Evolutionary conservation across 768 basidiomycete genomes (phyloP).

Genomic region (Hemileccinum rubropunctum): DNA sequence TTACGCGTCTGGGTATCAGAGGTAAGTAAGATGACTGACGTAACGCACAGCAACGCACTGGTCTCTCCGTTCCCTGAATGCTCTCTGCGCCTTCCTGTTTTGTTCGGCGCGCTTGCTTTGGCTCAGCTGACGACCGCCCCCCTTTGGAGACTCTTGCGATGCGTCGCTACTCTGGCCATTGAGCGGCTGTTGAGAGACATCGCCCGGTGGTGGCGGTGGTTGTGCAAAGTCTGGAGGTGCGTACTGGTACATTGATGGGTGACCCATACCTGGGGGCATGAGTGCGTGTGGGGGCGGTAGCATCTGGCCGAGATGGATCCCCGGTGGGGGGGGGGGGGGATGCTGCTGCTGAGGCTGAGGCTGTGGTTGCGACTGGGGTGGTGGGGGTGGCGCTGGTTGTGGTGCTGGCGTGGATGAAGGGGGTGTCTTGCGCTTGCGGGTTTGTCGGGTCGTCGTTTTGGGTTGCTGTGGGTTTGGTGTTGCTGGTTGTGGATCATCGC

Average conservation of each 20-base stretch:
- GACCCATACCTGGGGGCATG: slow-evolving; percentile 39
- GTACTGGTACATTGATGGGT: slow-evolving; percentile 34
- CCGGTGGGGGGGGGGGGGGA: slow-evolving; percentile 33
- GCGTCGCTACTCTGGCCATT: slow-evolving; percentile 17
- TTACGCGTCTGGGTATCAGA: slow-evolving; percentile 64
- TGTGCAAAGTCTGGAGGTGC: slow-evolving; percentile 32
- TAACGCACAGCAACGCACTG: slow-evolving; percentile 49
- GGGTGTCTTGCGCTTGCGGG: slow-evolving; percentile 71
- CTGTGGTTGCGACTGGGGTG: not conserved
- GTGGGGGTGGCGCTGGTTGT: not conserved
- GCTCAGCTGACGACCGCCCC: slow-evolving; percentile 57
- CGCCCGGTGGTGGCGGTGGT: slow-evolving; percentile 27
- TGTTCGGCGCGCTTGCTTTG: slow-evolving; percentile 89
- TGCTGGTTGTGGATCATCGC: slow-evolving; percentile 46
- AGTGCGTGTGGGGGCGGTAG: slow-evolving; percentile 54
- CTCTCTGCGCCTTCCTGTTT: slow-evolving; percentile 91
- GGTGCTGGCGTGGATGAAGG: slow-evolving; percentile 34
- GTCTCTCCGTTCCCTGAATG: slow-evolving; percentile 87
- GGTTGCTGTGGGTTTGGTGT: slow-evolving; percentile 13
- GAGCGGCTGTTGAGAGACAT: slow-evolving; percentile 27
- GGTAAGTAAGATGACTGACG: slow-evolving; percentile 11
- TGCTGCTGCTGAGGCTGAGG: slow-evolving; percentile 21
- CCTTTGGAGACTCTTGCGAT: slow-evolving; percentile 5
- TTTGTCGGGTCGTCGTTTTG: slow-evolving; percentile 18
- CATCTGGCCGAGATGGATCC: slow-evolving; percentile 48